Evolutionary conservation across 129 eudicot genomes (phyloP).

Genomic region (Gnaphalium uliginosum): DNA sequence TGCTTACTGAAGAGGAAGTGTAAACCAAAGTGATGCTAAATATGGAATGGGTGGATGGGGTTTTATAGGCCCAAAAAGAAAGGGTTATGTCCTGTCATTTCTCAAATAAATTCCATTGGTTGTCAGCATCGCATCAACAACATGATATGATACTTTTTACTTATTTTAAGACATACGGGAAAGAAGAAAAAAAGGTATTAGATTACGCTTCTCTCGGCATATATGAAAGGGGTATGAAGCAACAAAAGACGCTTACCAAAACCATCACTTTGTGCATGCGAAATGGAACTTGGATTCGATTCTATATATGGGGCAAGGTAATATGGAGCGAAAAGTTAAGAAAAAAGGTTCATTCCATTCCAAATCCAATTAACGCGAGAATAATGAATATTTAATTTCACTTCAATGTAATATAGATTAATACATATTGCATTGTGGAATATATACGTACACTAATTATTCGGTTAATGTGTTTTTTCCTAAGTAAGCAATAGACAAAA

Average conservation of each 20-base stretch:
- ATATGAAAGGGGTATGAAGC: background rate
- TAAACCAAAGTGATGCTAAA: constrained; percentile 22
- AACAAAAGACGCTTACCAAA: constrained; percentile 34
- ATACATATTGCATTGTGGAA: constrained; percentile 20
- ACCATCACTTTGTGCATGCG: constrained; percentile 2
- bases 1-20: background rate
- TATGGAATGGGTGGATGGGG: constrained; percentile 30
- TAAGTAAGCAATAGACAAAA: constrained; percentile 25
- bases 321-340: constrained; percentile 32
- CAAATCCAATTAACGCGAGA: constrained; percentile 27
- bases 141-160: constrained; percentile 1
- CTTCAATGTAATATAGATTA: constrained; percentile 27
- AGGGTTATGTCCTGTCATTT: constrained; percentile 13
- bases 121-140: constrained; percentile 25
- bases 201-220: constrained; percentile 3
- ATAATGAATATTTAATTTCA: constrained; percentile 39
- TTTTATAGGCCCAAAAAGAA: constrained; percentile 32
- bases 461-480: constrained; percentile 5
- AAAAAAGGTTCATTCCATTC: constrained; percentile 29
- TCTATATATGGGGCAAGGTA: constrained; percentile 15
- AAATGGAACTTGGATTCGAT: constrained; percentile 33
- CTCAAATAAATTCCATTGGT: constrained; percentile 27
- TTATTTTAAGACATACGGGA: background rate
- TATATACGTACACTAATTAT: constrained; percentile 11
- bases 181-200: background rate